A percentile compares a stretch with the other conserved stretches of the same genome.
Conservation (phyloP, 257 asterid genomes). For the Nicotiana undulata region DNA sequence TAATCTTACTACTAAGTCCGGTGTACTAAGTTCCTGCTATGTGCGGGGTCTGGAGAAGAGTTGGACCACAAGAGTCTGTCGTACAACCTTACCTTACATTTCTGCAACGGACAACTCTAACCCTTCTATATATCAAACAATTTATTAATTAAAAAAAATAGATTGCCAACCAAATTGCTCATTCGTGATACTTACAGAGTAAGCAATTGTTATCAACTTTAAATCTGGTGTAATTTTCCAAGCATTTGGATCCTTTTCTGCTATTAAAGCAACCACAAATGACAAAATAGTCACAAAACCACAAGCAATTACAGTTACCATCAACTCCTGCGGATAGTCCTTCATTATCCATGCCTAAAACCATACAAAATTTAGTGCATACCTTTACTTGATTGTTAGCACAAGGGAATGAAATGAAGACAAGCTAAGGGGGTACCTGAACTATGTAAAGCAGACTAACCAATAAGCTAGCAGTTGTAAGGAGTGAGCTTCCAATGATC, state of each 20-base stretch:
- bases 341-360: slow-evolving; percentile 43
- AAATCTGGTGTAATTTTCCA: slow-evolving; percentile 36
- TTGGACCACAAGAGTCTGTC: too few species aligned
- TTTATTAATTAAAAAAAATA: too few species aligned
- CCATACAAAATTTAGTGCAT: not conserved
- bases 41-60: too few species aligned
- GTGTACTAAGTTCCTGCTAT: too few species aligned
- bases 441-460: slow-evolving; percentile 44
- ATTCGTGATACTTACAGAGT: slow-evolving; percentile 27
- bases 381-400: not conserved
- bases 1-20: too few species aligned
- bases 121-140: too few species aligned
- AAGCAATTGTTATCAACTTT: slow-evolving; percentile 36
- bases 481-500: slow-evolving; percentile 45
- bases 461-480: slow-evolving; percentile 27
- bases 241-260: slow-evolving; percentile 32
- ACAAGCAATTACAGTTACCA: slow-evolving; percentile 38
- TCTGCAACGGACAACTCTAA: too few species aligned
- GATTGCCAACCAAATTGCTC: not conserved
- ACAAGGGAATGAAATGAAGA: not conserved
- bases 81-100: too few species aligned
- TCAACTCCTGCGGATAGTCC: slow-evolving; percentile 47
- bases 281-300: slow-evolving; percentile 38
- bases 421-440: slow-evolving; percentile 28
- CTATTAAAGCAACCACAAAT: slow-evolving; percentile 35